phyloP scores from a whole-genome alignment of 371 early-diverging fungal species.

The Racocetra persica region DNA sequence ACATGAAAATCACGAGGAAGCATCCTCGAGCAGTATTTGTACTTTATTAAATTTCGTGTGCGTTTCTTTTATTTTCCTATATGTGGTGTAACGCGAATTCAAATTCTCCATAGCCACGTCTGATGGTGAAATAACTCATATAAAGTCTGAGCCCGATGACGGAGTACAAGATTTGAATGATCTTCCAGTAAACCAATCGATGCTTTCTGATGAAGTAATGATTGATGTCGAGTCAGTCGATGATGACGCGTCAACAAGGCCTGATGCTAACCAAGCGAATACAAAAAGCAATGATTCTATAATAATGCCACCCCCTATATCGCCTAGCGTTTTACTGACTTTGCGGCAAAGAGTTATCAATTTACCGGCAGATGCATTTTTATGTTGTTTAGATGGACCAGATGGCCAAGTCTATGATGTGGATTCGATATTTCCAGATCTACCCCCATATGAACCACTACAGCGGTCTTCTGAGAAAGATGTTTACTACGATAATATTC shows the following conservation, averaged over 20 bases:
- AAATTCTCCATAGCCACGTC: too few relatives aligned
- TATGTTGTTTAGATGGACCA: constrained; percentile 1
- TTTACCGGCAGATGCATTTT: neutral
- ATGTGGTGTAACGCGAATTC: too few relatives aligned
- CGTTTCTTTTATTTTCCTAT: too few relatives aligned
- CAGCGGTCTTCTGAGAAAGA: constrained; percentile 7
- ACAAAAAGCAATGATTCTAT: constrained; percentile 20
- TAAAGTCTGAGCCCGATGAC: neutral
- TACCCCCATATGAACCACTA: constrained; percentile 1
- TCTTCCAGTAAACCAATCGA: too few relatives aligned
- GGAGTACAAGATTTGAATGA: too few relatives aligned
- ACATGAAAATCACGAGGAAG: too few relatives aligned
- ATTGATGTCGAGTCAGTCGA: constrained; percentile 36
- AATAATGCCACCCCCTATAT: constrained; percentile 18
- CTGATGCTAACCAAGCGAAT: neutral
- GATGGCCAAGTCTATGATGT: constrained; percentile 19
- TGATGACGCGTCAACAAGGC: constrained; percentile 29
- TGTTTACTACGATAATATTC: constrained; percentile 13
- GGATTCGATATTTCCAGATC: constrained; percentile 21
- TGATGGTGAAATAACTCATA: too few relatives aligned
- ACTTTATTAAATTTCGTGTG: too few relatives aligned
- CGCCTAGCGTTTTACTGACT: neutral
- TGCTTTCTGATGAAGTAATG: constrained; percentile 37
- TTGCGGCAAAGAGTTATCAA: constrained; percentile 23
- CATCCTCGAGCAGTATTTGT: too few relatives aligned